Base-by-base conservation (phyloP, 306 rosid species). In the Dalbergia cochinchinensis region DNA sequence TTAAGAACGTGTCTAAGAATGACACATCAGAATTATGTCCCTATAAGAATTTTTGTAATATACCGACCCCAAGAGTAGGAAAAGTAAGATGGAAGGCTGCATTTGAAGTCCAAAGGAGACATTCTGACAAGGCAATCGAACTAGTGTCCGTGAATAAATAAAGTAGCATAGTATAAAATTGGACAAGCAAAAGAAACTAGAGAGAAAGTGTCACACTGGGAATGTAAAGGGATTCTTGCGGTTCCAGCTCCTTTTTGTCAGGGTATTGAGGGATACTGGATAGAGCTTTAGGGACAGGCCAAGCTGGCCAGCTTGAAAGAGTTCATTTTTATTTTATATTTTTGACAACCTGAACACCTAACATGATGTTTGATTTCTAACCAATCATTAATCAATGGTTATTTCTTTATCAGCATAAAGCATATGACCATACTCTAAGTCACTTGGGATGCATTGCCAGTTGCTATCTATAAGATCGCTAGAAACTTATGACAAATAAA, bases 251-350 rank as follows among this genome's bases (percentile, higher is more conserved):
- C 83, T 71, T 66, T 80, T 41, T 72, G 74, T 81, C 69, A 65
- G 65, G 69, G 78, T 71, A 45, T 55, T 65, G 13, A 44, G 26
- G 71, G 71, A 76, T 64, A 42, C 34, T 76, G 59, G 41, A 61
- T 72, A 81, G 54, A 70, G 19, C 65, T 85, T 85, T 81, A 72
- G 73, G 58, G 65, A 78, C 83, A 73, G 37, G 47, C 69, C 79
- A 76, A 76, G 68, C 80, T 76, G 73, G 73, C 60, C n/a, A 33
- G 13, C 35, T 64, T 66, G 72, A 84, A 84, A 80, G n/a, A 74
- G 7, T 62, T 47, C 59, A 41, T 14, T 54, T 59, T 67, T 44
- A 54, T 39, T 42, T 61, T 33, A 45, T 6, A 16, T 47, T 57
- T 45, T 5, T 68, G 20, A 61, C 80, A 60, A 44, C 42, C 68